Percentiles rank a stretch among this genome's conserved stretches.
Evolutionary conservation across 192 early-diverging fungal genomes (phyloP).

Genomic region (Phycomyces blakesleeanus): DNA sequence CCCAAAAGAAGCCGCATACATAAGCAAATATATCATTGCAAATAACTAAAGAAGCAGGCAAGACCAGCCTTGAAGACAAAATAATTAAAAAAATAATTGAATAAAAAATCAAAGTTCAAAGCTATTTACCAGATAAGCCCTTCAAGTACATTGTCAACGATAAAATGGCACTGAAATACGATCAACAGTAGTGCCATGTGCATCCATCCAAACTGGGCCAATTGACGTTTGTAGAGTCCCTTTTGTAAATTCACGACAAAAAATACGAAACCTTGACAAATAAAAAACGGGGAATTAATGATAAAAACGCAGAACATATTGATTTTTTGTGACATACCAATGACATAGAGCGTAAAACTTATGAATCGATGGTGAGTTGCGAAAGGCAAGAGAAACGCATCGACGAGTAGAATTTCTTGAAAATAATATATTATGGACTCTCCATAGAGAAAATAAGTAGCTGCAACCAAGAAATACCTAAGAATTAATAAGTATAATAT

Average conservation of each 20-base stretch:
- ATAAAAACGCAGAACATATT: constrained; percentile 3
- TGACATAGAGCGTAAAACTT: constrained; percentile 82
- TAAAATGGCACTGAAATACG: constrained; percentile 91
- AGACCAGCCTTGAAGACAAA: constrained; percentile 59
- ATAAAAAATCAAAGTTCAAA: neutral
- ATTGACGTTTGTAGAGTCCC: constrained; percentile 92
- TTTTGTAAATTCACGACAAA: constrained; percentile 93
- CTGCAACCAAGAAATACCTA: constrained; percentile 84
- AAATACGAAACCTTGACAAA: constrained; percentile 69
- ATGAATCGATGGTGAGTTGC: constrained; percentile 94
- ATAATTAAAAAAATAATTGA: neutral
- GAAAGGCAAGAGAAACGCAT: constrained; percentile 77
- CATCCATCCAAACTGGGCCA: constrained; percentile 94
- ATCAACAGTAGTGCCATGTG: constrained; percentile 94
- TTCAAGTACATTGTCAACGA: constrained; percentile 97
- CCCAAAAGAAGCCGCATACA: constrained; percentile 94
- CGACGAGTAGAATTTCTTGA: constrained; percentile 76
- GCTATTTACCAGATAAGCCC: constrained; percentile 85
- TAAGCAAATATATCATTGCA: constrained; percentile 97
- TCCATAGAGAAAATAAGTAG: constrained; percentile 94
- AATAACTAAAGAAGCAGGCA: constrained; percentile 86
- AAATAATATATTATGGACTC: constrained; percentile 90
- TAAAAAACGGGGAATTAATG: neutral
- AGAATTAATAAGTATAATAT: too few species aligned
- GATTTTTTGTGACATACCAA: constrained; percentile 60